Conservation (phyloP, 176 grass and related monocot species). For the Triticum dicoccoides region DNA sequence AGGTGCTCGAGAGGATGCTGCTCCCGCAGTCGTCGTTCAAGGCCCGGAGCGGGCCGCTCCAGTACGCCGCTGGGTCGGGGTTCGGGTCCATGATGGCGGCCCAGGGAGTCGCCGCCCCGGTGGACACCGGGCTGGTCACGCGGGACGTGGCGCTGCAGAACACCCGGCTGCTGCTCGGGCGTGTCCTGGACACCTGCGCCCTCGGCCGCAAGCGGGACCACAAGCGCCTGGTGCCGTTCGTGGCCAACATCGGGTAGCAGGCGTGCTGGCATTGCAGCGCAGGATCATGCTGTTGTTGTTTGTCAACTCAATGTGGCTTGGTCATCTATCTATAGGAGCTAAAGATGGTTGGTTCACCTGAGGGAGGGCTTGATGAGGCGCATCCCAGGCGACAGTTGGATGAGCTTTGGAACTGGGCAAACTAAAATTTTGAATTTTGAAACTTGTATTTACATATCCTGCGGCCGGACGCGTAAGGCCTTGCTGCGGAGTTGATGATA, state of each 20-base stretch:
- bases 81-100: conserved; percentile 50
- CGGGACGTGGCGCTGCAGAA: conserved; percentile 79
- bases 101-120: conserved; percentile 30
- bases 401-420: too few relatives aligned
- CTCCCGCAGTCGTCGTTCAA: conserved; percentile 87
- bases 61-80: conserved; percentile 64
- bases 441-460: background rate
- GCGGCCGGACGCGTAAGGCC: background rate
- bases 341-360: background rate
- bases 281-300: background rate
- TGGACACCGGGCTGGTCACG: conserved; percentile 48
- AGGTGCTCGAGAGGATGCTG: conserved; percentile 63
- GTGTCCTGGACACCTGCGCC: conserved; percentile 88
- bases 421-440: background rate
- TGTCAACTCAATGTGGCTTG: background rate
- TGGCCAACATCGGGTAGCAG: conserved; percentile 51
- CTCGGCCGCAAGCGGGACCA: conserved; percentile 92
- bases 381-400: too few relatives aligned
- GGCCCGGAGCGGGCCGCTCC: conserved; percentile 75
- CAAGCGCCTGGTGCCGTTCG: conserved; percentile 89
- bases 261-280: background rate
- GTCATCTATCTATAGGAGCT: background rate
- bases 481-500: background rate
- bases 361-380: too few relatives aligned
- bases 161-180: conserved; percentile 75